Evolutionary conservation across 345 rosid genomes (phyloP), one percentile per base, ranked within the genome.

Genomic region (Trapa incisa): DNA sequence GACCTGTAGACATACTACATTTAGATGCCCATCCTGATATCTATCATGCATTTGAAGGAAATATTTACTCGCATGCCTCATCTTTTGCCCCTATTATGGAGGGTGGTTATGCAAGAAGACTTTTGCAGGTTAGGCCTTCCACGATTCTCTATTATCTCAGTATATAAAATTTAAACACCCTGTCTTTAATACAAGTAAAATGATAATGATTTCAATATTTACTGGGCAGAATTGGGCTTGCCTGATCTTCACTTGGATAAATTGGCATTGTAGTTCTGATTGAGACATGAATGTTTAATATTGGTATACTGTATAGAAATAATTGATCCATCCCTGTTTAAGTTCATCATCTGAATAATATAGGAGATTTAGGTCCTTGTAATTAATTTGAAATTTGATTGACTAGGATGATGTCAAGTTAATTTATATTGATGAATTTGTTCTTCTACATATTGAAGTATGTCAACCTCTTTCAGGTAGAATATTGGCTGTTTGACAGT

Each of bases 11-110:
- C 78, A 81, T 94, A 68, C 95, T 94, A 78, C 99, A 94, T 79
- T 77, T 94, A 33, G 99, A 94, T 83, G 97, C 99, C n/a, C 99
- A 94, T 78, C 99, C 97, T 13, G 99, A 94, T 75, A 94, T 91
- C 68, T 94, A 94, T 58, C 73, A 89, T 73, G 76, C 81, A 39
- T 94, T 87, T 45, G 99, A 94, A 82, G 99, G 99, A 16, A 94
- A 94, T 50, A 85, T 79, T 50, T 91, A 86, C 79, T 94, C 99
- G 16, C 99, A 94, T 80, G 99, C 99, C 37, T 94, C 99, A 71
- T 89, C 97, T 50, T 94, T 94, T 81, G 97, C 99, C 63, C 88
- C 97, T 63, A 91, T 94, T 47, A 91, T 94, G 99, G 99, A 94
- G 79, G 97, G 99, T 72, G 99, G 96, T 65, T 79, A 89, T 80